These are phyloP conservation scores for Helotiales sp. DNA, from an alignment of 2,329 filamentous ascomycete genomes.

Conservation along the genomic window DNA sequence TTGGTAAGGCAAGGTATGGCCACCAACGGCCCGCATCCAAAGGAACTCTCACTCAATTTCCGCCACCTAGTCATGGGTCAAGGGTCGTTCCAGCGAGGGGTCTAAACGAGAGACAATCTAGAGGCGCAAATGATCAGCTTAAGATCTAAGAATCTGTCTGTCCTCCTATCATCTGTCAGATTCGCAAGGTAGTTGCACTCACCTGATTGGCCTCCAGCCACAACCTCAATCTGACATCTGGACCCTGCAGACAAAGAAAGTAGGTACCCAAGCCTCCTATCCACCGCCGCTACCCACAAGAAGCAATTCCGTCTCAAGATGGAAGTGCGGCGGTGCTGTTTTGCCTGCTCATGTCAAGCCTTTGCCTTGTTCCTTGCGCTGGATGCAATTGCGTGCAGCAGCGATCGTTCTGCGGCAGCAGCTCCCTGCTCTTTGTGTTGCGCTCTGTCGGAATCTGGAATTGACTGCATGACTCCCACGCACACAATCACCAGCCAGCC, in stretches of 20 bases:
- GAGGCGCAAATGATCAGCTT: slow-evolving; percentile 15
- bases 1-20: neutral
- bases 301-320: slow-evolving; percentile 20
- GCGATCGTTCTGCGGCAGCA: slow-evolving; percentile 9
- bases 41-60: neutral
- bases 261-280: slow-evolving; percentile 15
- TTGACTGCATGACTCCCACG: slow-evolving; percentile 7
- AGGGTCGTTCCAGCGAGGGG: slow-evolving; percentile 1
- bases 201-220: slow-evolving; percentile 5
- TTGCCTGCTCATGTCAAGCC: slow-evolving; percentile 7
- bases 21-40: neutral
- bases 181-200: neutral
- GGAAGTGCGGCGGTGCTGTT: slow-evolving; percentile 13
- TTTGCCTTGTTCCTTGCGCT: slow-evolving; percentile 21
- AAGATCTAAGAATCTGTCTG: neutral
- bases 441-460: slow-evolving; percentile 3
- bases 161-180: slow-evolving; percentile 14
- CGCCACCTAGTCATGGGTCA: neutral
- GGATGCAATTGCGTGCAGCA: slow-evolving; percentile 22
- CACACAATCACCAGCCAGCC: slow-evolving; percentile 10
- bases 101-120: slow-evolving; percentile 6
- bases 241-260: slow-evolving; percentile 15
- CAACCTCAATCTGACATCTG: slow-evolving; percentile 7
- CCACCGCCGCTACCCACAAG: slow-evolving; percentile 10
- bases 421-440: slow-evolving; percentile 2